Evolutionary conservation across 2,329 filamentous ascomycete genomes (phyloP).

Genomic region (Byssoonygena ceratinophila): DNA sequence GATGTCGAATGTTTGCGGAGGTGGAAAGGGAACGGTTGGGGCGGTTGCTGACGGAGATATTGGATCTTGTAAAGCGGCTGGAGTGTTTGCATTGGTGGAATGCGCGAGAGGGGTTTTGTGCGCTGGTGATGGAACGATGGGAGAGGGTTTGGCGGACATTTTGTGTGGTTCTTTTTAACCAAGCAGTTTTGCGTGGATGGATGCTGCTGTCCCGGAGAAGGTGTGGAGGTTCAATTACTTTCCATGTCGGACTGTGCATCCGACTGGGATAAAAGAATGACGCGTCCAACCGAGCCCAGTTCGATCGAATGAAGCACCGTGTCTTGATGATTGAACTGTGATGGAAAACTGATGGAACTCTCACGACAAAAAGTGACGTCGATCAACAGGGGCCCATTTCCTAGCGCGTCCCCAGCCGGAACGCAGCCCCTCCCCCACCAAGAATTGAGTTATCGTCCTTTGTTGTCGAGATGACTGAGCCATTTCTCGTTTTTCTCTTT

Average conservation of each 20-base stretch:
- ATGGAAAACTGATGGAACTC: not conserved
- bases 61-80: not conserved
- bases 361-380: constrained; percentile 1
- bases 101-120: constrained; percentile 13
- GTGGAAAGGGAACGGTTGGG: constrained; percentile 46
- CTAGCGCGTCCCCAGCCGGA: not conserved
- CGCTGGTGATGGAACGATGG: constrained; percentile 6
- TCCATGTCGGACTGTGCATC: not conserved
- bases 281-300: too few species aligned
- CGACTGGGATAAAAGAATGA: not conserved
- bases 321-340: not conserved
- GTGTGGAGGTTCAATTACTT: not conserved
- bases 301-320: not conserved
- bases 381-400: not conserved
- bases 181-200: not conserved
- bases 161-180: not conserved
- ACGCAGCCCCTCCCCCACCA: constrained; percentile 12
- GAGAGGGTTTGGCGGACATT: constrained; percentile 13
- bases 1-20: constrained; percentile 74
- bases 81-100: constrained; percentile 6
- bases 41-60: not conserved
- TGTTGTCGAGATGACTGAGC: not conserved
- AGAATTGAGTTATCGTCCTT: constrained; percentile 1
- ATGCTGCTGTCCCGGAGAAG: not conserved
- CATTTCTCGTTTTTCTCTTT: constrained; percentile 1